Evolutionary conservation across 176 grass and related monocot genomes (phyloP), one percentile per base, ranked within the genome.

Genomic region (Olyra latifolia): DNA sequence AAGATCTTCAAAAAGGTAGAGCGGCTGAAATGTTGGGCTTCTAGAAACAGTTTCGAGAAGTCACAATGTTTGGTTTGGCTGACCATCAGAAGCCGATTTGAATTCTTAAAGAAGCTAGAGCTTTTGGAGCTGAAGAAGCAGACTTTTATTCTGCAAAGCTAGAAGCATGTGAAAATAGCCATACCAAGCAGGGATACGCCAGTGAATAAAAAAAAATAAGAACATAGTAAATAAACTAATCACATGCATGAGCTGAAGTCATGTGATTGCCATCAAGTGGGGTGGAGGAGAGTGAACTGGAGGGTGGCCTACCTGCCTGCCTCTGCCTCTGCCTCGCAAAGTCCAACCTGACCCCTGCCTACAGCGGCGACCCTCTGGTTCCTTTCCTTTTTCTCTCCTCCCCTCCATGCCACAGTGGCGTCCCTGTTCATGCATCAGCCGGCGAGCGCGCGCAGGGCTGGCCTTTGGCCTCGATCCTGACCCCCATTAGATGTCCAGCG

Each of bases 281-380:
- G 70, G 19, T 39, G 53, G 27, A 7, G 67, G 40, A 6, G 60
- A 29, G 53, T 22, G 19, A 54, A 50, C 14, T 30, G 84, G 74
- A 52, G 66, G 49, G 59, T 83, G 74, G 75, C 50, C 68, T 79
- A 66, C 78, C 53, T 71, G 78, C 70, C 63, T 35, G 35, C 35
- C 10, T 50, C 57, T 60, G 59, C 3, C 11, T 53, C 69, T 75
- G 76, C 80, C 48, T 61, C 8, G 52, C 60, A 57, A 75, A 69
- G 76, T 75, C 81, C 87, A 46, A 80, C 74, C 71, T 14, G 74
- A 79, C 80, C 75, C 81, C 39, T 76, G 77, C 63, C 77, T 71
- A 55, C 77, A 81, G 56, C 3, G 77, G 71, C 20, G 55, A 85
- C 87, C 80, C 27, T 62, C 72, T 60, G 75, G 47, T 80, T 55